Evolutionary conservation across 768 basidiomycete genomes (phyloP), one percentile per base, ranked within the genome.

Genomic region (Lactifluus subvellereus): DNA sequence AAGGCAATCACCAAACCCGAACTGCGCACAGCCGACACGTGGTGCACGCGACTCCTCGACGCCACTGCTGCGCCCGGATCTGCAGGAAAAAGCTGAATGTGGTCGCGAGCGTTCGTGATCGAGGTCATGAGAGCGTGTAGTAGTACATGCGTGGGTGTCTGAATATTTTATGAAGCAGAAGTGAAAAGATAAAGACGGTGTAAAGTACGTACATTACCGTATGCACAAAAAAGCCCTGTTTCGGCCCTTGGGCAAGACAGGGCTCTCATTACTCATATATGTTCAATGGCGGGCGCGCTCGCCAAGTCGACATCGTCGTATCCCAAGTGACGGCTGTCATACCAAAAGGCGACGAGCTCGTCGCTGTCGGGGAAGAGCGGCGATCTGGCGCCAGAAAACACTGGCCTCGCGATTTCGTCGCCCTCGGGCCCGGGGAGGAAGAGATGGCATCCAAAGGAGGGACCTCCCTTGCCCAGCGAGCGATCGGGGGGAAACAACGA

Each of bases 311-410:
- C 48, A 11, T 66, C 57, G 43, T 59, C 49, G n/a, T 67, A 67
- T 18, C 33, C 59, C 40, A n/a, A 55, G 35, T 62, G 54, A 16
- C 66, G 66, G 27, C 54, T 51, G 45, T 67, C 66, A 38, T 66
- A 67, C 66, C 66, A 67, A 42, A 67, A 60, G 1, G 65, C 66
- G 45, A 67, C 48, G 20, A 67, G 57, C 32, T 67, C 66, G 13
- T 67, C 66, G 27, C 48, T 50, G 6, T 66, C 42, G 14, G 66
- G 64, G 54, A 67, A 67, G 10, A 50, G 9, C 20, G 47, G 40
- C 32, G 66, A 67, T 59, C 65, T 59, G 4, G 49, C 16, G 14
- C 57, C 66, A 18, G 66, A 67, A 52, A 62, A 67, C 6, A 66
- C 59, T 18, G 60, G 27, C 9, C 66, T 43, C 27, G 59, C 66